Base-by-base conservation (phyloP, 805 yeast genomes). In the Nakazawaea anatomiae region DNA sequence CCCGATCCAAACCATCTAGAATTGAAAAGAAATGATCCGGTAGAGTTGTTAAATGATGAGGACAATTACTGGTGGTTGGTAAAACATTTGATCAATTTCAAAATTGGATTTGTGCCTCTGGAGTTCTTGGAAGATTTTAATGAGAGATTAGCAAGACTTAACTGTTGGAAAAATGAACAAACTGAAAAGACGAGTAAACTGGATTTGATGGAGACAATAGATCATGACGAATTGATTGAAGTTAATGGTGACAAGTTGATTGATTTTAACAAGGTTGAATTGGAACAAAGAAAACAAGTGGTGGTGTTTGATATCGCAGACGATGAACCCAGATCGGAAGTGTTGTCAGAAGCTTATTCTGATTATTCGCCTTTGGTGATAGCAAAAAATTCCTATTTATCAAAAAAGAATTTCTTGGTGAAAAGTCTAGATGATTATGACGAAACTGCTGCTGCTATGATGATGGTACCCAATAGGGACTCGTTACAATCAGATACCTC, bases 61-160 rank as follows among this genome's bases (percentile, higher is more conserved):
- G 97, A 94, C 67, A 79, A 88, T 54, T 94, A 94, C 68, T 94
- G 99, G 99, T 94, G 99, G 98, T 72, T 92, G 9, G 92, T 94
- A 31, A 65, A 71, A 31, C 75, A 77, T 52, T 52, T 70, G 44
- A 61, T 66, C 11, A 71, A 68, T 54, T 83, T 83, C 3, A 77
- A 82, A 57, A 82, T 92, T 48, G 99, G 99, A 1, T 94, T 91
- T 71, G 95, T 95, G 2, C 99, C 99, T 1, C 98, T 97, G 1
- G 99, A 94, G 65, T 82, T 94, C 52, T 70, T 94, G 38, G 99
- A 94, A 66, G 89, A 96, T 0, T 90, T 88, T 54, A 86, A 83
- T 44, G 99, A 94, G 67, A 74, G 98, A 52, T 69, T 94, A 49
- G 99, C 99, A 0, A 75, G 98, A 51, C 72, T 91, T 40, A 94